phyloP scores from a whole-genome alignment of 129 eudicot species.

The Silybum marianum region DNA sequence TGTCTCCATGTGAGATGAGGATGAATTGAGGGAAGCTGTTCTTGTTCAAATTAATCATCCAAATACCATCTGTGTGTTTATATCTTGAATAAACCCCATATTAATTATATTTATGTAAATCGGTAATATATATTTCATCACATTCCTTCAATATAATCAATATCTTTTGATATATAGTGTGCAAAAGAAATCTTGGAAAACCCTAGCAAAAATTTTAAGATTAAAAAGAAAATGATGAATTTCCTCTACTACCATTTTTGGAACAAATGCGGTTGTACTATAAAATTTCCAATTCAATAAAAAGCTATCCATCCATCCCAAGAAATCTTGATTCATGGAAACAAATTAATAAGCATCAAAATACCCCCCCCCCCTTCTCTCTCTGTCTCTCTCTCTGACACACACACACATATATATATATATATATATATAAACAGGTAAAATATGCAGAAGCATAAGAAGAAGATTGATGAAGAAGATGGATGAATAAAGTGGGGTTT shows the following conservation, averaged over 20 bases:
- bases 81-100: background rate
- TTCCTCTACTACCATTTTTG: background rate
- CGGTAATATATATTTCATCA: background rate
- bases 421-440: background rate
- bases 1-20: conserved; percentile 26
- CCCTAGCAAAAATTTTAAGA: background rate
- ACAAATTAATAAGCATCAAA: conserved; percentile 2
- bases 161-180: background rate
- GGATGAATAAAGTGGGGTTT: conserved; percentile 35
- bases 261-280: conserved; percentile 14
- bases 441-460: background rate
- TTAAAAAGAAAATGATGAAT: background rate
- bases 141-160: background rate
- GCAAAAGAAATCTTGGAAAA: conserved; percentile 10
- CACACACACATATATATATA: background rate
- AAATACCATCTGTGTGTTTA: background rate
- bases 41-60: conserved; percentile 7
- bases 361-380: background rate
- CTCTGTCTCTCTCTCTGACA: background rate
- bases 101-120: background rate
- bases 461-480: background rate
- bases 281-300: background rate
- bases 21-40: conserved; percentile 1
- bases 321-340: conserved; percentile 15
- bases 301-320: conserved; percentile 18